Evolutionary conservation across 805 yeast species (phyloP), one percentile per base, ranked within the genome.

Genomic region (Wickerhamomyces alni): DNA sequence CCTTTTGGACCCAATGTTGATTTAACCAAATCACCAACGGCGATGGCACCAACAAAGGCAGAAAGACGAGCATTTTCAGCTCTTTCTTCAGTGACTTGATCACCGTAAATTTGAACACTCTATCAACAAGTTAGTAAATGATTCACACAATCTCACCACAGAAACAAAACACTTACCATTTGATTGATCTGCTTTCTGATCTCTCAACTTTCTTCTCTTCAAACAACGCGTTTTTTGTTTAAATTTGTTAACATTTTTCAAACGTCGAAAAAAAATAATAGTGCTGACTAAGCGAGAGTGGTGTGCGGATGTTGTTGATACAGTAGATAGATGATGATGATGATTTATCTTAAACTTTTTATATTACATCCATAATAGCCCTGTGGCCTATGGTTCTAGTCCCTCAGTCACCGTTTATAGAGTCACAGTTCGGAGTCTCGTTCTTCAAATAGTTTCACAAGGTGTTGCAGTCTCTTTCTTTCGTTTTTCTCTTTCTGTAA

Each of bases 31-130:
- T 93, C 99, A 38, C 99, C 99, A 27, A 93, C 99, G 30, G 99
- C 99, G 59, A 93, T 91, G 49, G 99, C 99, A 36, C 99, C 99
- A 10, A 93, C 95, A 63, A 93, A 93, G 2, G 99, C 87, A 7
- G 96, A 86, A 69, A 91, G 72, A 70, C 99, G 88, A 39, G 99
- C 99, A 65, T 91, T 89, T 65, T 93, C 99, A 33, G 93, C 99
- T 57, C 97, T 78, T 67, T 91, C 99, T 66, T 91, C 99, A 6
- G 93, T 84, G 40, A 91, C 98, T 63, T 91, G 96, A 61, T 93
- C 98, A 46, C 96, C 95, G 66, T 93, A 87, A 58, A 91, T 89
- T 53, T 89, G 91, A 45, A 89, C 95, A 51, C 70, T 65, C 70
- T 51, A 29, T 16, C 1, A 17, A n/a, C 7, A 2, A 10, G 41